Conservation (phyloP, 495 filamentous ascomycete genomes). For the Neurospora sp. region DNA sequence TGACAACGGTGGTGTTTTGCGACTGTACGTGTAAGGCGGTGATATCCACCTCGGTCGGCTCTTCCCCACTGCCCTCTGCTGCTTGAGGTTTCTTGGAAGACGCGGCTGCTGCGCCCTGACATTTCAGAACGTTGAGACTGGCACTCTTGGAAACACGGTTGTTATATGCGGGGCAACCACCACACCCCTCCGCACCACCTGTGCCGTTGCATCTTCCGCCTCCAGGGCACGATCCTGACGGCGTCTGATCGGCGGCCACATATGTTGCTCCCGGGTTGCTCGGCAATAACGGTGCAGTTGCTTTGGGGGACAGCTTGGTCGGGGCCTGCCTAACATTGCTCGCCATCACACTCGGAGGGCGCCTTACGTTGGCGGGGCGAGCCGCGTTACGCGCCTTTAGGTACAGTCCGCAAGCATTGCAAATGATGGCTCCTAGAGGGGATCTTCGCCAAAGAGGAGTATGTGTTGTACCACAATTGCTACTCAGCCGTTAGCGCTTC, state of each 20-base stretch:
- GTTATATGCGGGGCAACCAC: conserved; percentile 94
- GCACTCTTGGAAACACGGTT: conserved; percentile 88
- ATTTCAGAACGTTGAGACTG: conserved; percentile 50
- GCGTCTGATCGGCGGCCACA: conserved; percentile 60
- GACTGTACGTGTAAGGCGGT: conserved; percentile 33
- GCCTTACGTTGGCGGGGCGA: conserved; percentile 81
- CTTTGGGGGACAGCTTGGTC: conserved; percentile 23
- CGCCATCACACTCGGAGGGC: conserved; percentile 39
- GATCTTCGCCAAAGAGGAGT: conserved; percentile 94
- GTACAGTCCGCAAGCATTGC: conserved; percentile 96
- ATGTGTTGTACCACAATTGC: conserved; percentile 88
- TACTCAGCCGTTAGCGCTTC: conserved; percentile 29
- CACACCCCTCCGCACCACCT: conserved; percentile 90
- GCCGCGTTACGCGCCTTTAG: conserved; percentile 83
- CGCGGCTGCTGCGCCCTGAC: conserved; percentile 19
- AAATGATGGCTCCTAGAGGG: conserved; percentile 86
- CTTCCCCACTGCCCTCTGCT: conserved; percentile 19
- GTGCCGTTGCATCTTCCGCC: conserved; percentile 95
- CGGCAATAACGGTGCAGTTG: conserved; percentile 20
- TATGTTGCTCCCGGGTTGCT: conserved; percentile 58
- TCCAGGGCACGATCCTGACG: conserved; percentile 83
- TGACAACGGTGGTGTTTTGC: conserved; percentile 61
- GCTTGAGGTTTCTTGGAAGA: conserved; percentile 14
- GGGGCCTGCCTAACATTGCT: conserved; percentile 27
- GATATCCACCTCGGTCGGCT: conserved; percentile 35